Percentiles rank a stretch among this genome's conserved stretches.
These are phyloP conservation scores for Carex cristatella DNA, from an alignment of 176 grass and related monocot species.

Conservation along the genomic window DNA sequence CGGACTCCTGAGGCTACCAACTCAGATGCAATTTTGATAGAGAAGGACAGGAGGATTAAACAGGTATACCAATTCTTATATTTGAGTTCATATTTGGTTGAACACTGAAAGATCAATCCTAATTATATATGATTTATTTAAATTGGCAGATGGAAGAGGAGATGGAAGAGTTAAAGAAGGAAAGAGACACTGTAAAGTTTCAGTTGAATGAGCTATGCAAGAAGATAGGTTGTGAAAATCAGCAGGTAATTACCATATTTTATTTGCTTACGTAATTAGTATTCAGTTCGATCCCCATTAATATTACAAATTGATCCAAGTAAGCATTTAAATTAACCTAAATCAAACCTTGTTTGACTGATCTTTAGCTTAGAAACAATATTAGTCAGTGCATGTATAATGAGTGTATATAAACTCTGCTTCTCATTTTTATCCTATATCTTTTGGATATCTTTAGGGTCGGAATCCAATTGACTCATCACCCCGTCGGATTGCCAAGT, in stretches of 20 bases:
- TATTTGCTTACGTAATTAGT: neutral
- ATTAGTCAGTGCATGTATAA: neutral
- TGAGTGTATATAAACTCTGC: neutral
- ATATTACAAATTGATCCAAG: neutral
- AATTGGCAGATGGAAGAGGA: slow-evolving; percentile 74
- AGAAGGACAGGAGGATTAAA: slow-evolving; percentile 75
- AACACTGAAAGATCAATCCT: slow-evolving; percentile 5
- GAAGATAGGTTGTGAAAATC: slow-evolving; percentile 43
- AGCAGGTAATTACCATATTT: slow-evolving; percentile 30
- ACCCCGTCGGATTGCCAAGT: slow-evolving; percentile 40
- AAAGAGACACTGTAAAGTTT: slow-evolving; percentile 61
- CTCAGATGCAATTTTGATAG: slow-evolving; percentile 60
- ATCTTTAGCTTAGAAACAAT: slow-evolving; percentile 10
- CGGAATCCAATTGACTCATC: slow-evolving; percentile 83
- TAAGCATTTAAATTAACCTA: neutral
- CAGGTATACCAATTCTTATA: slow-evolving; percentile 39
- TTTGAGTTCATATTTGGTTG: neutral
- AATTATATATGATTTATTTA: slow-evolving; percentile 11
- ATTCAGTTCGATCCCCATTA: neutral
- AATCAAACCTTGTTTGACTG: neutral
- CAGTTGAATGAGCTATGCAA: slow-evolving; percentile 53
- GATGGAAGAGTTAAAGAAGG: slow-evolving; percentile 68
- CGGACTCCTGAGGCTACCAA: slow-evolving; percentile 52
- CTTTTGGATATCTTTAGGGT: slow-evolving; percentile 34
- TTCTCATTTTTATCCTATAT: neutral